A percentile compares a stretch with the other conserved stretches of the same genome.
Conservation (phyloP, 495 filamentous ascomycete species). For the Talaromyces thailandensis region DNA sequence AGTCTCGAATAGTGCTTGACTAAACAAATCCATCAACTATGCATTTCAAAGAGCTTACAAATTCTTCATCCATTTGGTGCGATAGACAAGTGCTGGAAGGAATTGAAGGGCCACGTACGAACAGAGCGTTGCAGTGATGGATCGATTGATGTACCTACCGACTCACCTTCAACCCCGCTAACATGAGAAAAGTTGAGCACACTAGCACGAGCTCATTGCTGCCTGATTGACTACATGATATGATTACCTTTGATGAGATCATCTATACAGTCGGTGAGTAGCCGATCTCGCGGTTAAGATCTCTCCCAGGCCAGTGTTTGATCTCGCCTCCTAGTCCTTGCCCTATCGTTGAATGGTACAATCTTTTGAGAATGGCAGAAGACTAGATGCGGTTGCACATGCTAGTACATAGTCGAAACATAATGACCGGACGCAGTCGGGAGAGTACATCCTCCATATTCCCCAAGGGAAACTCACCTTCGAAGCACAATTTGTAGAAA, state of each 20-base stretch:
- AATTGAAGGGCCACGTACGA: too few relatives aligned
- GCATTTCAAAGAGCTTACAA: too few relatives aligned
- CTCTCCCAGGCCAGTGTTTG: background rate
- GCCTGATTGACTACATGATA: background rate
- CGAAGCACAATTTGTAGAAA: background rate
- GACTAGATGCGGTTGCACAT: conserved; percentile 3
- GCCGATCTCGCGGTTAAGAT: background rate
- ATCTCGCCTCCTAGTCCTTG: background rate
- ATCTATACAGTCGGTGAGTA: background rate
- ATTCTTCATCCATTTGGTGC: too few relatives aligned
- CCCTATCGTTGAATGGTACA: background rate
- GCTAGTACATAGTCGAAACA: conserved; percentile 4
- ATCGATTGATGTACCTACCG: background rate
- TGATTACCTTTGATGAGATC: too few relatives aligned
- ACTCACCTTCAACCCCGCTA: background rate
- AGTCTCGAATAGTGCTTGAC: too few relatives aligned
- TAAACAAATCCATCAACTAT: too few relatives aligned
- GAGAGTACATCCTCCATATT: background rate
- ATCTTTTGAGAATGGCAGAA: background rate
- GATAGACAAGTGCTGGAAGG: too few relatives aligned
- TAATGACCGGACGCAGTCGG: background rate
- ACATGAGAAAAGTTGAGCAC: background rate
- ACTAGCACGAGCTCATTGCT: background rate
- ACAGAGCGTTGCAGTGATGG: background rate
- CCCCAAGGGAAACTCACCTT: background rate